These are phyloP conservation scores for Exophiala phaeomuriformis DNA, from an alignment of 2,329 filamentous ascomycete genomes.

Conservation along the genomic window DNA sequence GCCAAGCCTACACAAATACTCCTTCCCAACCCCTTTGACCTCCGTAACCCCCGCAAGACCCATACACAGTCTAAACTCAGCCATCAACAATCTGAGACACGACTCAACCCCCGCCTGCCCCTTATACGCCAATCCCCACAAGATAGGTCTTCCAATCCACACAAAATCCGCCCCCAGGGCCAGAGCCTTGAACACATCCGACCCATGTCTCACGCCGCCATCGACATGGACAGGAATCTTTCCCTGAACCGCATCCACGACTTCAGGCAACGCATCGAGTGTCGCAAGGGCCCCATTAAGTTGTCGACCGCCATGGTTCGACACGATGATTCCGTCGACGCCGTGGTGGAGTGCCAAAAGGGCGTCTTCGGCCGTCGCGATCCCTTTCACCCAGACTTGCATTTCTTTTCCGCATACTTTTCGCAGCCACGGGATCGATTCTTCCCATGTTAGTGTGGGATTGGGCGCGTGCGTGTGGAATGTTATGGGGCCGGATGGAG, in stretches of 20 bases:
- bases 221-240: conserved; percentile 43
- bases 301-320: conserved; percentile 29
- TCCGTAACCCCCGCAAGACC: conserved; percentile 26
- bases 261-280: conserved; percentile 32
- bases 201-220: conserved; percentile 49
- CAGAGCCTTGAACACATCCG: conserved; percentile 53
- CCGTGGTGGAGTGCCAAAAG: conserved; percentile 32
- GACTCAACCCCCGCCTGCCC: conserved; percentile 28
- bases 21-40: conserved; percentile 23
- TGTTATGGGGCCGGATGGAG: conserved; percentile 77
- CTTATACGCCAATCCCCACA: conserved; percentile 41
- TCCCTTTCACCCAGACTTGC: conserved; percentile 26
- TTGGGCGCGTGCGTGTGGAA: conserved; percentile 96
- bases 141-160: conserved; percentile 43
- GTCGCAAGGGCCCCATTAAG: conserved; percentile 31
- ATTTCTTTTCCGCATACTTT: conserved; percentile 9
- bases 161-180: conserved; percentile 46
- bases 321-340: conserved; percentile 35
- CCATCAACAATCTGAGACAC: conserved; percentile 25
- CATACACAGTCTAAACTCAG: conserved; percentile 29
- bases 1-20: conserved; percentile 36
- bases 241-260: conserved; percentile 26
- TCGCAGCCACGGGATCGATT: conserved; percentile 21
- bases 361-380: conserved; percentile 32
- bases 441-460: conserved; percentile 52